These are phyloP conservation scores for Alternaria longipes DNA, from an alignment of 2,329 filamentous ascomycete species.

Conservation along the genomic window DNA sequence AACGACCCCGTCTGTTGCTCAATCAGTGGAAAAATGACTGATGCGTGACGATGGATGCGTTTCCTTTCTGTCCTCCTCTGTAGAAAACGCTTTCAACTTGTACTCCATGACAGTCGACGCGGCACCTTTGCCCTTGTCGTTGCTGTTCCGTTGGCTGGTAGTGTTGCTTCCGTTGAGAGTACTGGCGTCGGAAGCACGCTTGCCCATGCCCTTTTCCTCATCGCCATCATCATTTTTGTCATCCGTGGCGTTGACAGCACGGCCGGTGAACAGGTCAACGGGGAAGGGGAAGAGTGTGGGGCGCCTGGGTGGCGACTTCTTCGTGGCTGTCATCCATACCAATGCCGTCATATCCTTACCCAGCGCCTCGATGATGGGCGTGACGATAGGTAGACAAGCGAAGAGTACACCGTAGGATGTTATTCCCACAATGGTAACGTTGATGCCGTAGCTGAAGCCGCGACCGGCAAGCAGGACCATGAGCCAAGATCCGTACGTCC, in stretches of 20 bases:
- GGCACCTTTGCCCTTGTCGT: slow-evolving; percentile 1
- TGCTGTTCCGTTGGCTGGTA: background rate
- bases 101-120: slow-evolving; percentile 1
- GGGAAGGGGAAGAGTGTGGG: slow-evolving; percentile 48
- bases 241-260: slow-evolving; percentile 17
- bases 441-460: slow-evolving; percentile 46
- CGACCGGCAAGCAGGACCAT: slow-evolving; percentile 45
- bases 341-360: slow-evolving; percentile 52
- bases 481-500: slow-evolving; percentile 52
- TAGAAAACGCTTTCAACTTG: slow-evolving; percentile 6
- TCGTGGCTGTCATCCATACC: slow-evolving; percentile 49
- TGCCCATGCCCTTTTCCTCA: slow-evolving; percentile 1
- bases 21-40: slow-evolving; percentile 2
- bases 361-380: slow-evolving; percentile 51
- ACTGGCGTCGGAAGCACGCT: background rate
- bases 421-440: slow-evolving; percentile 48
- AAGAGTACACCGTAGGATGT: slow-evolving; percentile 50
- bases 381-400: slow-evolving; percentile 47
- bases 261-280: slow-evolving; percentile 23
- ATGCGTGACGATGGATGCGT: slow-evolving; percentile 1
- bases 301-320: slow-evolving; percentile 46
- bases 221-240: background rate
- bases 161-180: background rate
- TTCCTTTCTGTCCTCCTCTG: background rate
- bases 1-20: background rate